Base-by-base conservation (phyloP, 116 monocot species). In the Dioscorea cayenensis region DNA sequence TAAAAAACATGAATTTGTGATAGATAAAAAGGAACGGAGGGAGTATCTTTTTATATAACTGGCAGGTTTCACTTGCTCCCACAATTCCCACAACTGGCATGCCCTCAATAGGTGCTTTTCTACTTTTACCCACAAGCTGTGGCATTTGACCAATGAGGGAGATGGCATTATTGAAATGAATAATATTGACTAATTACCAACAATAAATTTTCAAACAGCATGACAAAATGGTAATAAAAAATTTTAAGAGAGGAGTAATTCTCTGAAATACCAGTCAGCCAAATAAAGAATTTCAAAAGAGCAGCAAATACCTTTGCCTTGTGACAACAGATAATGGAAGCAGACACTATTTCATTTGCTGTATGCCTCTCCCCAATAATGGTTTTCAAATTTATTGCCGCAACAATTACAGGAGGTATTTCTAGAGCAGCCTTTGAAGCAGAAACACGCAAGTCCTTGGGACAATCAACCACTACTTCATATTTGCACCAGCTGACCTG, bases 401-500 rank as follows among this genome's bases (percentile, higher is more conserved):
- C 79, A 63, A 91, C 90, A 61, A 89, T 70, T 20, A 94, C 76
- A 49, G 87, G 73, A 76, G 97, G 97, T 77, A 89, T 78, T 79
- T 91, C 90, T 62, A 76, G 61, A 22, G 71, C 16, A 25, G 63
- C 77, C 55, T 90, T 90, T 77, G 90, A 77, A 73, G 71, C 64
- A 77, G 77, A 77, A 76, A 81, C 73, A 49, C 50, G 69, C 50
- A 96, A 76, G 70, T 97, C 83, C 67, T 99, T 99, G 17, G 90
- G 83, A 67, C 77, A 89, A 66, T 99, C 86, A 76, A 91, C 91
- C 14, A 80, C 76, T 38, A 99, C 50, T 72, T 99, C 97, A 86
- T 81, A 90, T 77, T 88, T 99, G 77, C 94, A 99, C 94, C 94
- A 99, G 78, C 97, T 99, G 64, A 93, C 91, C 97, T 99, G 84